Evolutionary conservation across 176 grass and related monocot species (phyloP).

Genomic region (Avena eriantha): DNA sequence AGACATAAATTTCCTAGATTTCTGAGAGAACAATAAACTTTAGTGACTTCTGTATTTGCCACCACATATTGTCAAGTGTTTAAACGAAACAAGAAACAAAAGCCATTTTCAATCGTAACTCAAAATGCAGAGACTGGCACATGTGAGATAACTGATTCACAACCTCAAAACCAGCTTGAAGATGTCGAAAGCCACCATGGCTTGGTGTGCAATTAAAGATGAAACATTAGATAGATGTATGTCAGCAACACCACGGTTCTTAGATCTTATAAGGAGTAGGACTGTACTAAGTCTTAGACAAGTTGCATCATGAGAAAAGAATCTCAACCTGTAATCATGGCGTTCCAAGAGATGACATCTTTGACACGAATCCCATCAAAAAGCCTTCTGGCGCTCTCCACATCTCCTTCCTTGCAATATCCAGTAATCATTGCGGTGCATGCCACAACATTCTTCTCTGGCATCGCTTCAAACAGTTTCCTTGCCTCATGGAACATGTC

Average conservation of each 20-base stretch:
- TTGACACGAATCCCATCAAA: slow-evolving; percentile 74
- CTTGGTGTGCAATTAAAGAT: slow-evolving; percentile 4
- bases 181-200: neutral
- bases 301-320: slow-evolving; percentile 3
- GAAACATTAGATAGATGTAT: neutral
- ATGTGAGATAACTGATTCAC: neutral
- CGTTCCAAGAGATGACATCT: slow-evolving; percentile 88
- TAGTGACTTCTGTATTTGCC: neutral
- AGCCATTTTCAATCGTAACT: neutral
- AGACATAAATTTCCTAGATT: neutral
- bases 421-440: slow-evolving; percentile 72
- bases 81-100: neutral
- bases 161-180: neutral
- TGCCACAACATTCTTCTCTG: slow-evolving; percentile 71
- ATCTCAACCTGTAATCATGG: slow-evolving; percentile 55
- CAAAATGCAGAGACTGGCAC: neutral
- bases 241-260: slow-evolving; percentile 11
- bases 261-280: neutral
- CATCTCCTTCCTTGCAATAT: slow-evolving; percentile 71
- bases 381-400: slow-evolving; percentile 58
- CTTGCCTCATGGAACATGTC: slow-evolving; percentile 65
- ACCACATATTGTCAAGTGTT: neutral
- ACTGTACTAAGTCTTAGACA: neutral
- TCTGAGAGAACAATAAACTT: neutral
- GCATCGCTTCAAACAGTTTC: slow-evolving; percentile 69